Base-by-base conservation (phyloP, 2,329 filamentous ascomycete genomes). In the Ophidiomyces ophidiicola region DNA sequence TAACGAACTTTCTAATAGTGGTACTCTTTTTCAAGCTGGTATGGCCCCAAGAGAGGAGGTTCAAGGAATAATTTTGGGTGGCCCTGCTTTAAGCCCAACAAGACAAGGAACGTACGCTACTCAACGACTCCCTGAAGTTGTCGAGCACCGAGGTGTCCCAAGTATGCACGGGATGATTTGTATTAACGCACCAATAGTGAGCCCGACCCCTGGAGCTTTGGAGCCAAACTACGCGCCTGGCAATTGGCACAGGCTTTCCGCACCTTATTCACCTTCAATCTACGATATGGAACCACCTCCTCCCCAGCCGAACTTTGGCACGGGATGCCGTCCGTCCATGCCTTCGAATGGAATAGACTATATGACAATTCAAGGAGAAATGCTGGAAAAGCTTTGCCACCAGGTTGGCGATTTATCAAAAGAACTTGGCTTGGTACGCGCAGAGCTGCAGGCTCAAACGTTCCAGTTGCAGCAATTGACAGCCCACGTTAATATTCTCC, bases 41-140 rank as follows among this genome's bases (percentile, higher is more conserved):
- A 28, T 2, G 24, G 25, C 10, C 8, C 15, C 35, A 11, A 23
- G 17, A n/a, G 17, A 29, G 17, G 36, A 36, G 7, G 59, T 36
- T 19, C 32, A 48, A 12, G 42, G 46, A 19, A 46, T 46, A 32
- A 39, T 48, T 23, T 38, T 48, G 39, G 42, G 39, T 19, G 42
- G 42, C n/a, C 42, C 38, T 14, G 25, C 36, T 10, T 24, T 43
- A 11, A 42, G 30, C 32, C 38, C 46, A 17, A 46, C 46, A 20
- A 33, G 36, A 7, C 39, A 39, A 17, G 44, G 41, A 8, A 42
- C 39, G 5, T 44, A 41, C 26, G 44, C 39, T 14, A 44, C 36
- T 18, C 35, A 32, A 17, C 31, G 36, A 24, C 36, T 26, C 18
- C 25, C 45, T 23, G 43, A 41, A 30, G 12, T 39, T n/a, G 30